Evolutionary conservation across 352 stramenopile species (phyloP), one percentile per base, ranked within the genome.

Genomic region (Pythium dissimile): DNA sequence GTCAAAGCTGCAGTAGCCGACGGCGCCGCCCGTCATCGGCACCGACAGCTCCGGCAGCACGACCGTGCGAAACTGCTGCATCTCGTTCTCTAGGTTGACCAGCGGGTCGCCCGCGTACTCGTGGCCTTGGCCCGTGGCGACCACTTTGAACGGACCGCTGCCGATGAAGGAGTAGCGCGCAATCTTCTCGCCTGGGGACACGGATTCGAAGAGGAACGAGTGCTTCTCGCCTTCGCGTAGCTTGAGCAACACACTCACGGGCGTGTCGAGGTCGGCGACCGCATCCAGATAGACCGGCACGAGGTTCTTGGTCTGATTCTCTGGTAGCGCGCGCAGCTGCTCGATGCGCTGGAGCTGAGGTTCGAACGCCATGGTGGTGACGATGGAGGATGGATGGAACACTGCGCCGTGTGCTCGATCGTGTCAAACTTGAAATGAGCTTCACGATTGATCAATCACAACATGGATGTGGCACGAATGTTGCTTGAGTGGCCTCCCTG

Each of bases 161-260:
- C 87, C 87, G 59, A 96, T 94, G 72, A 96, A 94, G 63, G 84
- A 94, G 61, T 92, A 96, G 35, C 87, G 87, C 63, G 80, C 84
- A 51, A 94, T 92, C 58, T 90, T 88, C 64, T 96, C 87, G 48
- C 85, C 87, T 0, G 84, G 85, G 3, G 80, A 77, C 35, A 96
- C 81, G 16, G 81, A 93, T 53, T 96, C 87, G 48, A 95, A 84
- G 38, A 96, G 73, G 66, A 96, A 96, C 53, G 80, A 86, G 69
- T 95, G 78, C 69, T 73, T 81, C 66, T 91, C 71, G 55, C 72
- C 73, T 62, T 80, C 69, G 47, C 83, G 79, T 43, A 96, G 71
- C 72, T 95, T 94, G 35, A 96, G 83, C 67, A 94, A 63, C 63
- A 93, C 84, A 61, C 84, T 94, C 69, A 95, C 81, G 47, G 87